Conservation (phyloP, 306 rosid genomes). For the Dicorynia guianensis region DNA sequence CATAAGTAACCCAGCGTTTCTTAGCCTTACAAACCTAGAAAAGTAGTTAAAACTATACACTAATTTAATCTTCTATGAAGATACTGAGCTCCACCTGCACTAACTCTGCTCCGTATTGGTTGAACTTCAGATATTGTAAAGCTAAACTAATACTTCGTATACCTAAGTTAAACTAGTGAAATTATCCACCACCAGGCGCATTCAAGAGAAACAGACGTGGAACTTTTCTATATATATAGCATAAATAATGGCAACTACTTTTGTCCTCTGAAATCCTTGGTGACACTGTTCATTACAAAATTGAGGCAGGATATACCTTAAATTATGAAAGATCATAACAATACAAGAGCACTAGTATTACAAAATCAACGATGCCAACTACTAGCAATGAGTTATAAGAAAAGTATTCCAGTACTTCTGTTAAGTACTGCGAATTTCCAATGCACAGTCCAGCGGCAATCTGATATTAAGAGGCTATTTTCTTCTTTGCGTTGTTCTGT, state of each 20-base stretch:
- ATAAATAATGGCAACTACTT: not conserved
- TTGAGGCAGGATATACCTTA: not conserved
- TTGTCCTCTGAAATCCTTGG: not conserved
- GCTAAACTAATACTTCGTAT: too few relatives aligned
- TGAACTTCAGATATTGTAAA: too few relatives aligned
- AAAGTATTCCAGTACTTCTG: not conserved
- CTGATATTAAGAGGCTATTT: slow-evolving; percentile 20
- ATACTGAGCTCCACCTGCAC: too few relatives aligned
- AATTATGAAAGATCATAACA: not conserved
- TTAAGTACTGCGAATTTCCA: slow-evolving; percentile 3
- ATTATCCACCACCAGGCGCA: too few relatives aligned
- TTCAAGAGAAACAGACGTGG: too few relatives aligned
- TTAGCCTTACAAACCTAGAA: too few relatives aligned
- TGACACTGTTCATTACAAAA: not conserved
- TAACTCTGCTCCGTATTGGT: too few relatives aligned
- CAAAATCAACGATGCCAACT: slow-evolving; percentile 14
- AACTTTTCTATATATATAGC: not conserved
- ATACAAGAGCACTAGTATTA: not conserved
- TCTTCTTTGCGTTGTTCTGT: slow-evolving; percentile 44
- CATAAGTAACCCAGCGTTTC: too few relatives aligned
- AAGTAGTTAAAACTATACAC: too few relatives aligned
- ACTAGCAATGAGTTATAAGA: slow-evolving; percentile 1
- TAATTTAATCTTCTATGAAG: too few relatives aligned
- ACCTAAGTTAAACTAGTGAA: too few relatives aligned
- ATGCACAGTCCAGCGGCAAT: slow-evolving; percentile 13